Percentiles rank a stretch among this genome's conserved stretches.
These are phyloP conservation scores for Delonix regia DNA, from an alignment of 306 rosid species.

Conservation along the genomic window DNA sequence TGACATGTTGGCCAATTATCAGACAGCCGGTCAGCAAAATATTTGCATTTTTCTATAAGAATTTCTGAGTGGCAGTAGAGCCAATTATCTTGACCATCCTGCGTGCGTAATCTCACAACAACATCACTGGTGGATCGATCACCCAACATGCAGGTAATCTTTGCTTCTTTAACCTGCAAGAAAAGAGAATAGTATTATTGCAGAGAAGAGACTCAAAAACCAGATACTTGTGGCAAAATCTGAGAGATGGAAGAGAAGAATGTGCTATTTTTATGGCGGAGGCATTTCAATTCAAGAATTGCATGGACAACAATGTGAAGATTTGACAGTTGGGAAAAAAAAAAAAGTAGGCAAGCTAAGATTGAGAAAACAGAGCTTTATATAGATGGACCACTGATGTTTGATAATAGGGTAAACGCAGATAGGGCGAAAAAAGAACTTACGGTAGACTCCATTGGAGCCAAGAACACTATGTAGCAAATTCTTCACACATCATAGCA, in stretches of 20 bases:
- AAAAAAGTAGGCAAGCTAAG: neutral
- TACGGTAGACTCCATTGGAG: constrained; percentile 53
- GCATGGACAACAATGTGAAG: neutral
- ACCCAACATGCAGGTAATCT: constrained; percentile 53
- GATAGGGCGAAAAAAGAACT: constrained; percentile 19
- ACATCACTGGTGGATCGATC: constrained; percentile 84
- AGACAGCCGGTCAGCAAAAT: constrained; percentile 82
- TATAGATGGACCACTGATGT: neutral
- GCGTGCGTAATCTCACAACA: constrained; percentile 90
- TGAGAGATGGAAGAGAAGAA: neutral
- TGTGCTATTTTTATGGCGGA: neutral
- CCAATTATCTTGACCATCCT: constrained; percentile 88
- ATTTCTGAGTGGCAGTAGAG: constrained; percentile 73
- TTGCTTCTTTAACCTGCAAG: constrained; percentile 60
- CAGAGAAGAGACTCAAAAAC: neutral
- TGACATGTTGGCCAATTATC: constrained; percentile 97
- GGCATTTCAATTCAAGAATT: neutral
- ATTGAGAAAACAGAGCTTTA: neutral
- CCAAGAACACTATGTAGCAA: constrained; percentile 10
- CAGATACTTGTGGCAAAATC: neutral
- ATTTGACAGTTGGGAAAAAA: neutral
- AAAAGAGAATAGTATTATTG: constrained; percentile 30
- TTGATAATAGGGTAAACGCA: neutral
- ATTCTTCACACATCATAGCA: constrained; percentile 26
- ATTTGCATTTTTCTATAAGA: constrained; percentile 65